These are phyloP conservation scores for Lathyrus sativus DNA, from an alignment of 306 rosid genomes.

Conservation along the genomic window DNA sequence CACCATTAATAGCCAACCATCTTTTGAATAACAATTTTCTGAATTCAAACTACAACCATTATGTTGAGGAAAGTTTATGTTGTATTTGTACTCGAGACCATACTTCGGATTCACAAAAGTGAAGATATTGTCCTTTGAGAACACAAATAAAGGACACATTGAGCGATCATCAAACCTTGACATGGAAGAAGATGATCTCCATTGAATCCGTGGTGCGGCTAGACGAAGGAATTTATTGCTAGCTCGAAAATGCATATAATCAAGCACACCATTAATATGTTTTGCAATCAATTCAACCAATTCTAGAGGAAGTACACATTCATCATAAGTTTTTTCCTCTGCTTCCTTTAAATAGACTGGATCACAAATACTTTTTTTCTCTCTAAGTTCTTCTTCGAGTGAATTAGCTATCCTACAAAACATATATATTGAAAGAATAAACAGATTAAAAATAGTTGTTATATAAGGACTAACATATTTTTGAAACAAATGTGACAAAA, in stretches of 20 bases:
- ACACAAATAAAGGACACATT: neutral
- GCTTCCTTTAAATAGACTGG: too few species aligned
- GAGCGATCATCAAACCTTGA: neutral
- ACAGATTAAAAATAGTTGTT: too few species aligned
- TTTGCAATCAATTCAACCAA: neutral
- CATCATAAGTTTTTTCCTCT: too few species aligned
- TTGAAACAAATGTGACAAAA: too few species aligned
- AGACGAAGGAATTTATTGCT: neutral
- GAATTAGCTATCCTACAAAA: too few species aligned
- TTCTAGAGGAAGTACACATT: neutral
- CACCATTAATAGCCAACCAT: constrained; percentile 17
- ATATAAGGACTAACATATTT: too few species aligned
- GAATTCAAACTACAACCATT: neutral
- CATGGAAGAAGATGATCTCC: constrained; percentile 3
- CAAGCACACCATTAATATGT: too few species aligned
- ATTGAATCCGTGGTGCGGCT: neutral
- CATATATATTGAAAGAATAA: too few species aligned
- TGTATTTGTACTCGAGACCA: constrained; percentile 10
- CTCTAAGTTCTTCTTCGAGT: too few species aligned
- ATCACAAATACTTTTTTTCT: too few species aligned
- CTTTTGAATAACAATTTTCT: neutral
- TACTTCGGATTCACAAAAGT: constrained; percentile 18
- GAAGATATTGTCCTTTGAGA: constrained; percentile 2
- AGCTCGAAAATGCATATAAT: constrained; percentile 9
- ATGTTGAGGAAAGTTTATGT: neutral